Conservation (phyloP, 176 grass and related monocot genomes). For the Oryza australiensis region DNA sequence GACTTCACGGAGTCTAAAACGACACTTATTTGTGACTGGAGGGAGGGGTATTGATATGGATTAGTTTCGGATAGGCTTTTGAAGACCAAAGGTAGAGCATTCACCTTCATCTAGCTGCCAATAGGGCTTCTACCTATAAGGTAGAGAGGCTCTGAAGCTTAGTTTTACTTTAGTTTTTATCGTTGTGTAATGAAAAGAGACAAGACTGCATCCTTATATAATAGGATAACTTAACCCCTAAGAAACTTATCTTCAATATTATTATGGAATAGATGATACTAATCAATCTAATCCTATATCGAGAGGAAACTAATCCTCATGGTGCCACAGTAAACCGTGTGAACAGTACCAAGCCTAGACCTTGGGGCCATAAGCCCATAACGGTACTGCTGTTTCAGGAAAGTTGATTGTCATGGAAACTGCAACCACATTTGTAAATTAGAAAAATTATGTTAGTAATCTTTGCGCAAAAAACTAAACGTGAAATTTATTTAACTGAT, state of each 20-base stretch:
- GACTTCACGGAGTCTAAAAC: no score
- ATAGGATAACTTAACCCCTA: background rate
- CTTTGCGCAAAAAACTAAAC: background rate
- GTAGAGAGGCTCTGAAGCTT: background rate
- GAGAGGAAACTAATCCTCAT: background rate
- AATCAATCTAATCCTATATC: no score
- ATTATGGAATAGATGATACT: no score
- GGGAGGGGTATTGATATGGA: background rate
- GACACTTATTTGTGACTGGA: no score
- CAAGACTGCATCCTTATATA: background rate
- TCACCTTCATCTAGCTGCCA: no score
- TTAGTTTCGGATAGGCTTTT: no score
- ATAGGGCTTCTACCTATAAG: no score
- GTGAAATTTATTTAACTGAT: constrained; percentile 7
- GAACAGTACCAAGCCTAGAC: no score
- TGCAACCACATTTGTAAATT: background rate
- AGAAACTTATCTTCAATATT: background rate
- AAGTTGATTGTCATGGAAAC: constrained; percentile 16
- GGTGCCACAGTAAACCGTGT: no score
- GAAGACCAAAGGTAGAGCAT: no score
- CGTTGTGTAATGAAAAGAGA: background rate
- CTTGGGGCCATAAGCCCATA: background rate
- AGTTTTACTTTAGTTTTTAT: background rate
- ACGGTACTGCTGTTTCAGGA: constrained; percentile 27
- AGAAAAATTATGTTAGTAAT: background rate